Conservation (phyloP, 2,329 filamentous ascomycete species). For the Hirsutella rhossiliensis region DNA sequence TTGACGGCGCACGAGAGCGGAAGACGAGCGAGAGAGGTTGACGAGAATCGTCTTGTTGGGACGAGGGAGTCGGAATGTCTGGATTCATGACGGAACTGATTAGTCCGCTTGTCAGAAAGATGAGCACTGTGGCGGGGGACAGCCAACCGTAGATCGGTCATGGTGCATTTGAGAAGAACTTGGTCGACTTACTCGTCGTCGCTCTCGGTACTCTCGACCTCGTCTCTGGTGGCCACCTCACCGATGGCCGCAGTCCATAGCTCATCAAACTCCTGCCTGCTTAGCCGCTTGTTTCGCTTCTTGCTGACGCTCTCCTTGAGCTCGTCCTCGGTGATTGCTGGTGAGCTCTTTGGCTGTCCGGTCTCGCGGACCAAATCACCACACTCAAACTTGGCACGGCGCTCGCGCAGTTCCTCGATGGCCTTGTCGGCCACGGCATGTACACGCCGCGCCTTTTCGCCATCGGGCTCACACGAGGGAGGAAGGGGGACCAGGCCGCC, state of each 20-base stretch:
- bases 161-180: neutral
- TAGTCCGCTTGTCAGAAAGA: conserved; percentile 58
- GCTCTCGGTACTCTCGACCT: conserved; percentile 34
- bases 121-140: conserved; percentile 4
- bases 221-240: conserved; percentile 53
- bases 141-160: neutral
- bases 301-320: conserved; percentile 66
- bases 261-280: conserved; percentile 81
- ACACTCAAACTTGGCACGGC: conserved; percentile 83
- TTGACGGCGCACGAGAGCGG: conserved; percentile 72
- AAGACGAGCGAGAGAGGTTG: conserved; percentile 84
- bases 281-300: conserved; percentile 73
- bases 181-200: conserved; percentile 37
- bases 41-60: conserved; percentile 53
- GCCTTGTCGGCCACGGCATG: conserved; percentile 80
- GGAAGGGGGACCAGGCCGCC: conserved; percentile 73
- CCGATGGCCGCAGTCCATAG: conserved; percentile 66
- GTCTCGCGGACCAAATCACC: conserved; percentile 55
- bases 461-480: conserved; percentile 89
- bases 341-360: conserved; percentile 45
- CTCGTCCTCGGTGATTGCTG: conserved; percentile 53
- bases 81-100: conserved; percentile 67
- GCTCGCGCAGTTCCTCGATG: conserved; percentile 73
- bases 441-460: conserved; percentile 78
- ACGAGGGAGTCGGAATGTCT: conserved; percentile 60